Evolutionary conservation across 2,329 filamentous ascomycete genomes (phyloP).

Genomic region (Chalara sp.): DNA sequence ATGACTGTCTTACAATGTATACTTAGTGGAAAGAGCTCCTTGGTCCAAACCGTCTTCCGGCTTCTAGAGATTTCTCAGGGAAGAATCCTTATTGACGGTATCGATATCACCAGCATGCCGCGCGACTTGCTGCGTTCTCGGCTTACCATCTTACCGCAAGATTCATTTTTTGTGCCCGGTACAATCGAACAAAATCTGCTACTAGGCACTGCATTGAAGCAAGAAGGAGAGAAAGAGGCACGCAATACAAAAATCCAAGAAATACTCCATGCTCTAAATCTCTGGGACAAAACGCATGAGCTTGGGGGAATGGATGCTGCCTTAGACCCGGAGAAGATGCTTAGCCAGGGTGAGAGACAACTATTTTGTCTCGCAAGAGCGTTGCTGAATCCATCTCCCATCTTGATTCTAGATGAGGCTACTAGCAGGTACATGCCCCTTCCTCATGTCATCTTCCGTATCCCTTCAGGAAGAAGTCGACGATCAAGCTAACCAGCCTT

Average conservation of each 20-base stretch:
- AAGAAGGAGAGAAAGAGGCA: too few species aligned
- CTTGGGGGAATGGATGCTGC: not conserved
- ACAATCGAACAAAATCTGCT: constrained; percentile 86
- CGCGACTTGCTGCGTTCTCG: constrained; percentile 82
- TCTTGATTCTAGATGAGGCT: constrained; percentile 30
- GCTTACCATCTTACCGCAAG: constrained; percentile 95
- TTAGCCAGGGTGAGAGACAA: constrained; percentile 26
- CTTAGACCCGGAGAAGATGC: not conserved
- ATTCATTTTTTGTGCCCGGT: constrained; percentile 79
- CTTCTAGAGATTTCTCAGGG: constrained; percentile 81
- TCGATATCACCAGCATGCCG: constrained; percentile 82
- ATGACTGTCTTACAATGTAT: not conserved
- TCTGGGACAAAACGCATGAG: constrained; percentile 26
- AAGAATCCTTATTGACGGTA: constrained; percentile 75
- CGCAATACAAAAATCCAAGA: constrained; percentile 81
- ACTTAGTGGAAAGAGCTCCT: constrained; percentile 71
- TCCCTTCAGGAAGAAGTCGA: too few species aligned
- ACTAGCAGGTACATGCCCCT: constrained; percentile 20
- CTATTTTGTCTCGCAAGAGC: constrained; percentile 4
- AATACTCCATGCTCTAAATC: constrained; percentile 68
- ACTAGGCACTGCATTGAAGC: constrained; percentile 61
- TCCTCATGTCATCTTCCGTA: too few species aligned
- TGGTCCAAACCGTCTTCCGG: constrained; percentile 83
- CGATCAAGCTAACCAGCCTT: too few species aligned
- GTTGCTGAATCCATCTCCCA: constrained; percentile 1